phyloP scores from a whole-genome alignment of 345 rosid species.

The Eutrema japonicum region DNA sequence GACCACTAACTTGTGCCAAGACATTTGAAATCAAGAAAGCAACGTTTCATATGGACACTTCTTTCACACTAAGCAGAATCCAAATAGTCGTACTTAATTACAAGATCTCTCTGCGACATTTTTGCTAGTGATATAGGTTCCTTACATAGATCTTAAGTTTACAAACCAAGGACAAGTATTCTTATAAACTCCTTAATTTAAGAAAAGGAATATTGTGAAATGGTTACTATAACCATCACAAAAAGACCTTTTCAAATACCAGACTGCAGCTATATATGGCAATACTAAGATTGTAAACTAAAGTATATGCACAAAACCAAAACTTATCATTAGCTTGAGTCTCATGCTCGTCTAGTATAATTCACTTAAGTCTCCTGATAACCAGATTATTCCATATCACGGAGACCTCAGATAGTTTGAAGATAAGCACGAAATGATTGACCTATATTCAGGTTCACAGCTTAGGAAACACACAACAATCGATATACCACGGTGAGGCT shows the following conservation, averaged over 20 bases:
- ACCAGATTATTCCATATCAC: constrained; percentile 23
- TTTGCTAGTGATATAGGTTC: constrained; percentile 19
- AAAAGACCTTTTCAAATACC: constrained; percentile 10
- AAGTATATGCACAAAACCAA: constrained; percentile 13
- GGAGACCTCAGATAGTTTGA: constrained; percentile 13
- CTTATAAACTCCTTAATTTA: constrained; percentile 8
- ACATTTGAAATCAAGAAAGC: constrained; percentile 1
- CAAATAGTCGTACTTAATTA: constrained; percentile 21
- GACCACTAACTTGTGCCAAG: constrained; percentile 19
- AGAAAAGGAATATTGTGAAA: constrained; percentile 6
- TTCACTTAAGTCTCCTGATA: constrained; percentile 22
- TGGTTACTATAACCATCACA: constrained; percentile 29
- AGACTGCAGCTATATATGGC: constrained; percentile 14
- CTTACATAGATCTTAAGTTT: constrained; percentile 12
- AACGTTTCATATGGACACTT: constrained; percentile 4
- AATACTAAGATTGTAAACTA: constrained; percentile 18
- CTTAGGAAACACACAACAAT: constrained; percentile 20
- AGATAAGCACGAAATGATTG: constrained; percentile 20
- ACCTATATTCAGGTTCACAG: background rate
- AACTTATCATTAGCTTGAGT: constrained; percentile 21
- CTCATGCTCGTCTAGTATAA: constrained; percentile 15
- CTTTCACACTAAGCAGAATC: constrained; percentile 9
- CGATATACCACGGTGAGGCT: constrained; percentile 11
- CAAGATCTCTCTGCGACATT: background rate
- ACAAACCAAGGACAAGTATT: constrained; percentile 11